phyloP scores from a whole-genome alignment of 441 rosid species.

The Raphanus hybrid region DNA sequence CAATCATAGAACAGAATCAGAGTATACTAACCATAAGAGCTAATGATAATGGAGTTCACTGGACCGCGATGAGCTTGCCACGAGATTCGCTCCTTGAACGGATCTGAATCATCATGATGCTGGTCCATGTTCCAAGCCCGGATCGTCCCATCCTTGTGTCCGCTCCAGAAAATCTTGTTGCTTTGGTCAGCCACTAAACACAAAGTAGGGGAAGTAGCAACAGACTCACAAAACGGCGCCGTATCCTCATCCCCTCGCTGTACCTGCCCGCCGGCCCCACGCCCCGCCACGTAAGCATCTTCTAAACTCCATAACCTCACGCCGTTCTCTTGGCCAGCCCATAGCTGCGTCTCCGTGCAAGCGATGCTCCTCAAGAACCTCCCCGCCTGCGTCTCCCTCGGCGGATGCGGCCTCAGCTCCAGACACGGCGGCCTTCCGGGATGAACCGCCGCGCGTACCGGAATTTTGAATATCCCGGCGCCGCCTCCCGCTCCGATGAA shows the following conservation, averaged over 20 bases:
- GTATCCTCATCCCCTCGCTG: slow-evolving; percentile 96
- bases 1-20: not conserved
- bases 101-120: slow-evolving; percentile 47
- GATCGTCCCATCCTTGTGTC: slow-evolving; percentile 95
- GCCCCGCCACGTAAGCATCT: slow-evolving; percentile 67
- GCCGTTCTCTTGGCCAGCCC: slow-evolving; percentile 96
- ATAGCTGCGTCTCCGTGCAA: slow-evolving; percentile 83
- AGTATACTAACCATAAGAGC: slow-evolving; percentile 67
- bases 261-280: slow-evolving; percentile 63
- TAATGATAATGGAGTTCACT: slow-evolving; percentile 70
- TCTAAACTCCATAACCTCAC: slow-evolving; percentile 81
- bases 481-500: slow-evolving; percentile 66
- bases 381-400: slow-evolving; percentile 91
- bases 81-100: slow-evolving; percentile 82
- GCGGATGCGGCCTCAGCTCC: slow-evolving; percentile 92
- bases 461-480: slow-evolving; percentile 65
- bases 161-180: slow-evolving; percentile 79
- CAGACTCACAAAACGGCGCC: slow-evolving; percentile 88
- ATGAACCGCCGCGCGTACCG: slow-evolving; percentile 78
- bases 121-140: slow-evolving; percentile 91
- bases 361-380: slow-evolving; percentile 84
- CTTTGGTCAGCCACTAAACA: slow-evolving; percentile 76
- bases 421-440: slow-evolving; percentile 81
- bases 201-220: slow-evolving; percentile 66
- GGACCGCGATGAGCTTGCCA: slow-evolving; percentile 98